phyloP scores from a whole-genome alignment of 208 protist species.

The Porcisia deanei region DNA sequence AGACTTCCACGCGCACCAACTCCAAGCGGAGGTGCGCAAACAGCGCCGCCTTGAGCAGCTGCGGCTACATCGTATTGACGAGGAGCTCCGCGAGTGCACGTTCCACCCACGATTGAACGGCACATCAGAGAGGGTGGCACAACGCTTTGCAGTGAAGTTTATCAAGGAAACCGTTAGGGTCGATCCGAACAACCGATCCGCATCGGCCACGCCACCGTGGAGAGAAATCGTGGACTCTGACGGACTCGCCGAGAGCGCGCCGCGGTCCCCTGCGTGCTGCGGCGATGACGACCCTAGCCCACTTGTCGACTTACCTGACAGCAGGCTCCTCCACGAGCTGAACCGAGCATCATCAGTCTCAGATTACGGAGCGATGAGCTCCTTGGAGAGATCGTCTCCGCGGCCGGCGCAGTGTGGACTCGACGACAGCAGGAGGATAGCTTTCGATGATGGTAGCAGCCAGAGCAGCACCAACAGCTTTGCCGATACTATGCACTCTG shows the following conservation, averaged over 20 bases:
- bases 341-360: background rate
- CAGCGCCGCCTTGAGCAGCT: constrained; percentile 26
- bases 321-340: constrained; percentile 18
- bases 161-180: background rate
- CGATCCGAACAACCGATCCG: background rate
- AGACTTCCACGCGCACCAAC: constrained; percentile 40
- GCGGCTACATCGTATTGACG: constrained; percentile 26
- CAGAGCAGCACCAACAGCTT: background rate
- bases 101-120: constrained; percentile 41
- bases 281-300: background rate
- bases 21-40: constrained; percentile 25
- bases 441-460: background rate
- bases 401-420: background rate
- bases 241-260: background rate
- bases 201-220: background rate
- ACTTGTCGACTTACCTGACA: constrained; percentile 5
- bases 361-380: background rate
- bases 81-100: constrained; percentile 42
- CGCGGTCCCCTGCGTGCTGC: background rate
- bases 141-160: constrained; percentile 19
- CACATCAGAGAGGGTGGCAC: constrained; percentile 21
- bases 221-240: background rate
- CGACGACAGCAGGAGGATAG: background rate
- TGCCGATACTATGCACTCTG: background rate
- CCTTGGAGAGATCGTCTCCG: background rate